Evolutionary conservation across 257 asterid species (phyloP).

Genomic region (Rehmannia glutinosa): DNA sequence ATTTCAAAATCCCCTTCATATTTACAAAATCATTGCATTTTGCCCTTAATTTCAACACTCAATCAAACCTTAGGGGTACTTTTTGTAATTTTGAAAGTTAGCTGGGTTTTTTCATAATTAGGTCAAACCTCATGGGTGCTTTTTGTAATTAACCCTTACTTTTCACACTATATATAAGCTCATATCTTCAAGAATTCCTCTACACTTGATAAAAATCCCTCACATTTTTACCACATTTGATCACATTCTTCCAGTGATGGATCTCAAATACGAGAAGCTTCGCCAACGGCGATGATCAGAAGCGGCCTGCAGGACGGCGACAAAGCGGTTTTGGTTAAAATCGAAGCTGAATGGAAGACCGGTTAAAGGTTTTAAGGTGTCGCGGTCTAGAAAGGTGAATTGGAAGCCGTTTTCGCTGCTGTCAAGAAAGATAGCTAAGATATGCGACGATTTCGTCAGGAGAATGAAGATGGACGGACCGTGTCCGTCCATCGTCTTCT

Average conservation of each 20-base stretch:
- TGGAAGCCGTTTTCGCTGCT: conserved; percentile 65
- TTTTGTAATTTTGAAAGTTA: no score
- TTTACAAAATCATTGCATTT: no score
- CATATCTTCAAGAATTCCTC: no score
- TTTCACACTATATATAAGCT: not conserved
- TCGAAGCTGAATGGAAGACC: conserved; percentile 34
- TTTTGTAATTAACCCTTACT: no score
- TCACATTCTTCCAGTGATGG: not conserved
- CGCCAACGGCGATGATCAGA: conserved; percentile 7
- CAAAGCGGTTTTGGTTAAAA: conserved; percentile 27
- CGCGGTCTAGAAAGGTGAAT: conserved; percentile 46
- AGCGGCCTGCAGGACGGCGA: conserved; percentile 8
- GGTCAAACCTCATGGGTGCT: no score
- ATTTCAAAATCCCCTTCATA: no score
- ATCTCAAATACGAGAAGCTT: conserved; percentile 44
- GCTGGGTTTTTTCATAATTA: no score
- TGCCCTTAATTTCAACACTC: no score
- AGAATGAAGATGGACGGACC: conserved; percentile 49
- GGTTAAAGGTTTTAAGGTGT: conserved; percentile 46
- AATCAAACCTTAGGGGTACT: no score
- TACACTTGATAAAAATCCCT: no score
- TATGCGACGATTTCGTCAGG: conserved; percentile 26
- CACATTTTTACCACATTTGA: no score
- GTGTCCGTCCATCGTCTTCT: conserved; percentile 44
- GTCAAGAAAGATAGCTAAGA: conserved; percentile 51